Conservation (phyloP, 352 stramenopile species). For the Phytophthora ramorum region DNA sequence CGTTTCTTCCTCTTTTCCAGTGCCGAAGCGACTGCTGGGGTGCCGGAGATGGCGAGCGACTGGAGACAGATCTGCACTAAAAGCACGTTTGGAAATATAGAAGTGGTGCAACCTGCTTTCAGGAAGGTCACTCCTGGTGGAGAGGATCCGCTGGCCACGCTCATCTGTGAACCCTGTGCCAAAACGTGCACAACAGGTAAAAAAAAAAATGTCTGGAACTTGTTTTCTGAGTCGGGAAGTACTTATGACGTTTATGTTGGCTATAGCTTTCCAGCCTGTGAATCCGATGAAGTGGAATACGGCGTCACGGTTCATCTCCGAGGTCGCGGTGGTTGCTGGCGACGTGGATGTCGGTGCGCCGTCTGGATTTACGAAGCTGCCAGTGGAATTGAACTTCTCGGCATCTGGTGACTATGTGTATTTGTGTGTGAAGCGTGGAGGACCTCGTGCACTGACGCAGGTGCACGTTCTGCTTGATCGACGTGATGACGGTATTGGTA, state of each 20-base stretch:
- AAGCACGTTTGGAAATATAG: slow-evolving; percentile 55
- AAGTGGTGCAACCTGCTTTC: slow-evolving; percentile 66
- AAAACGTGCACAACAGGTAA: slow-evolving; percentile 71
- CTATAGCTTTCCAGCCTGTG: slow-evolving; percentile 49
- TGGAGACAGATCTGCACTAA: slow-evolving; percentile 74
- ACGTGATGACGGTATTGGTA: slow-evolving; percentile 8
- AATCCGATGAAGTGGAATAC: slow-evolving; percentile 55
- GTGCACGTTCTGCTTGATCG: slow-evolving; percentile 27
- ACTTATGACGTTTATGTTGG: slow-evolving; percentile 8
- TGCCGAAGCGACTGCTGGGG: background rate
- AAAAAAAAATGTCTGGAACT: background rate
- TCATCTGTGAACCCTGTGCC: slow-evolving; percentile 73
- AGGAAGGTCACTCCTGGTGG: slow-evolving; percentile 16
- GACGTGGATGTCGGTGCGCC: slow-evolving; percentile 59
- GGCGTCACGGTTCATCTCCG: slow-evolving; percentile 65
- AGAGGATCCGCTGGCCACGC: slow-evolving; percentile 5
- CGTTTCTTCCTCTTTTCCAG: slow-evolving; percentile 56
- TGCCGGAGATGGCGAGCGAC: slow-evolving; percentile 38
- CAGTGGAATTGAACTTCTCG: slow-evolving; percentile 66
- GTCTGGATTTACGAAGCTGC: slow-evolving; percentile 60
- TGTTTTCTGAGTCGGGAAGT: background rate
- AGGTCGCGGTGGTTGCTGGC: slow-evolving; percentile 63
- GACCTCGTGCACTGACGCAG: slow-evolving; percentile 45
- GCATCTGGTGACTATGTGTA: slow-evolving; percentile 73
- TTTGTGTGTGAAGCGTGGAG: slow-evolving; percentile 71